phyloP scores from a whole-genome alignment of 129 eudicot genomes.

The Centrapalus pauciflorus region DNA sequence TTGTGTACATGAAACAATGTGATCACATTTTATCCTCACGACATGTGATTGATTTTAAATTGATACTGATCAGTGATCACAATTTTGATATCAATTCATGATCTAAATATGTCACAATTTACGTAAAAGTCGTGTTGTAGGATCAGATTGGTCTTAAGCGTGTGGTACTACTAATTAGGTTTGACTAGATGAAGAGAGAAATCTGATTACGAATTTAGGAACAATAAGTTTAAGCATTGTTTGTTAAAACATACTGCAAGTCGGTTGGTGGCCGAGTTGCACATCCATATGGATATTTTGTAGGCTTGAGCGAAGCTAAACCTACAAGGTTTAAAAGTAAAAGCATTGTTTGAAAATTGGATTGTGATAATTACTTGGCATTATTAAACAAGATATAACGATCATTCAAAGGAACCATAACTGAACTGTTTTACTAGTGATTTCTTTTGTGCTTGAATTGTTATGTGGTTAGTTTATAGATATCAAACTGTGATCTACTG shows the following conservation, averaged over 20 bases:
- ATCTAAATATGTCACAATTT: background rate
- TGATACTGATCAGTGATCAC: background rate
- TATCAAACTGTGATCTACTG: background rate
- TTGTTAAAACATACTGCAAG: too few relatives aligned
- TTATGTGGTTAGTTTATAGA: background rate
- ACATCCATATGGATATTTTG: background rate
- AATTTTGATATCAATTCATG: constrained; percentile 2
- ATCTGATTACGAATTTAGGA: constrained; percentile 3
- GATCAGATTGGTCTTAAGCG: constrained; percentile 1
- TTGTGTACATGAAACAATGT: background rate
- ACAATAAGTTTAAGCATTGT: too few relatives aligned
- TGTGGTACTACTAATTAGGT: constrained; percentile 6
- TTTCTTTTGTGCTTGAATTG: background rate
- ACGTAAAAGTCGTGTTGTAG: background rate
- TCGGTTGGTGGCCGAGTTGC: background rate
- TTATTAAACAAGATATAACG: background rate
- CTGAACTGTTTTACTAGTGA: background rate
- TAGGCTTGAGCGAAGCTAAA: constrained; percentile 7
- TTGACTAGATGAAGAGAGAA: constrained; percentile 13
- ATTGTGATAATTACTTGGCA: background rate
- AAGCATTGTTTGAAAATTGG: background rate
- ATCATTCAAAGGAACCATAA: background rate
- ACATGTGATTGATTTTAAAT: background rate
- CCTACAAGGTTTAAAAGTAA: background rate
- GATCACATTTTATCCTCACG: background rate